Evolutionary conservation across 352 stramenopile genomes (phyloP), one percentile per base, ranked within the genome.

Genomic region (Globisporangium ultimum): DNA sequence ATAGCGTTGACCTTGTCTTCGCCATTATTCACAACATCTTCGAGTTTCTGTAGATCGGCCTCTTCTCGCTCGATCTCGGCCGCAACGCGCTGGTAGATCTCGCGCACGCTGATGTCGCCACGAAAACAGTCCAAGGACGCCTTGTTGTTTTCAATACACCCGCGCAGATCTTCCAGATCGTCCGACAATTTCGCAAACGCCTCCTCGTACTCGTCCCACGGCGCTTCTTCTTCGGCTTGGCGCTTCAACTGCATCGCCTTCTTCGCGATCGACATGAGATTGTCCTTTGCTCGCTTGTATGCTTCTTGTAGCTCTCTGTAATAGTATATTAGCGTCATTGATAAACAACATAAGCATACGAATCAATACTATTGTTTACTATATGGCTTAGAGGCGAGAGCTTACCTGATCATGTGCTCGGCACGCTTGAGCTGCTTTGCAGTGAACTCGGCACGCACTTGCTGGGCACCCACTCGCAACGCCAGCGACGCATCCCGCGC

Each of bases 121-220:
- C 83, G 80, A 61, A 96, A 96, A 38, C 83, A 89, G 24, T 91
- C 83, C 10, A 94, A 53, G 13, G 81, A 79, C 36, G 78, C 80
- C 59, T 86, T 84, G 73, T 93, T 93, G 66, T 92, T 96, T 64
- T 91, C 84, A 55, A 95, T 94, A 17, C 75, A 75, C 15, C 80
- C 87, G 12, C 72, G 76, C 15, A 95, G 61, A 38, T 90, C 84
- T 41, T 94, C 83, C 14, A 93, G 58, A 64, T 93, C 83, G 45
- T 95, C 83, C 14, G 84, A 79, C 21, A 92, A 61, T 21, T 68
- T 34, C 7, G 70, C 54, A 57, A 95, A 95, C 7, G 64, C 70
- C 9, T 83, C 67, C 67, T 90, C 75, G 38, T 86, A 84, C 21
- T 75, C 60, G 7, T 87, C 75, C 70, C 80, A 88, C 2, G 84